These are phyloP conservation scores for Xylaria polymorpha DNA, from an alignment of 2,329 filamentous ascomycete species.

Conservation along the genomic window DNA sequence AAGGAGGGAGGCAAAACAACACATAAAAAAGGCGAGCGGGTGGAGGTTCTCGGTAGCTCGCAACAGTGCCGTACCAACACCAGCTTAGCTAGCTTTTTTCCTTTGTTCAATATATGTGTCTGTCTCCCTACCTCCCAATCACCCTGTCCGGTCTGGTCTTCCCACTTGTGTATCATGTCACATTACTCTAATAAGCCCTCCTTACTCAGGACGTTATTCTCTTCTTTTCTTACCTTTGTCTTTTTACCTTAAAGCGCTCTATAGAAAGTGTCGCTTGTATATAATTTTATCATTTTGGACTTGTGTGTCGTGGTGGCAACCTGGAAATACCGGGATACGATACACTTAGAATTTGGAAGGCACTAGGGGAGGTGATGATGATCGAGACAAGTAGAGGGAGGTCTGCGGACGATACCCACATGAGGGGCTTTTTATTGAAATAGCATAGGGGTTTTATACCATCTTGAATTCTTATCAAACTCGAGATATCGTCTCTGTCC, in stretches of 20 bases:
- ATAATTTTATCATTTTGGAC: slow-evolving; percentile 16
- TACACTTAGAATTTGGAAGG: background rate
- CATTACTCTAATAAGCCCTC: background rate
- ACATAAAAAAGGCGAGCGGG: slow-evolving; percentile 32
- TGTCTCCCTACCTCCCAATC: slow-evolving; percentile 10
- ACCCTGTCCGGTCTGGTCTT: slow-evolving; percentile 1
- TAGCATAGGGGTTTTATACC: slow-evolving; percentile 10
- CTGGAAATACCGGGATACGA: background rate
- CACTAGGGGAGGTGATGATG: background rate
- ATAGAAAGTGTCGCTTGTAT: slow-evolving; percentile 20
- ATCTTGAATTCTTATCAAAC: slow-evolving; percentile 12
- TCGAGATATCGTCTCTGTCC: background rate
- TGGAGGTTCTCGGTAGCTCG: slow-evolving; percentile 37
- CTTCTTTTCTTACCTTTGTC: slow-evolving; percentile 9
- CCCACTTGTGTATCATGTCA: background rate
- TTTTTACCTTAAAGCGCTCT: background rate
- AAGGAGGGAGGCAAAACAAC: slow-evolving; percentile 9
- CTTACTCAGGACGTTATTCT: background rate
- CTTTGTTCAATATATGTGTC: slow-evolving; percentile 31
- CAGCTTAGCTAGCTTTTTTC: slow-evolving; percentile 32
- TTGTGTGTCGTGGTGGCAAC: background rate
- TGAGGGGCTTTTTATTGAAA: background rate
- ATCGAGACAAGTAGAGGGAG: slow-evolving; percentile 6
- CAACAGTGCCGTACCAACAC: slow-evolving; percentile 34
- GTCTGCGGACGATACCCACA: slow-evolving; percentile 25